Base-by-base conservation (phyloP, 352 stramenopile genomes). In the Peronosclerospora sorghi region DNA sequence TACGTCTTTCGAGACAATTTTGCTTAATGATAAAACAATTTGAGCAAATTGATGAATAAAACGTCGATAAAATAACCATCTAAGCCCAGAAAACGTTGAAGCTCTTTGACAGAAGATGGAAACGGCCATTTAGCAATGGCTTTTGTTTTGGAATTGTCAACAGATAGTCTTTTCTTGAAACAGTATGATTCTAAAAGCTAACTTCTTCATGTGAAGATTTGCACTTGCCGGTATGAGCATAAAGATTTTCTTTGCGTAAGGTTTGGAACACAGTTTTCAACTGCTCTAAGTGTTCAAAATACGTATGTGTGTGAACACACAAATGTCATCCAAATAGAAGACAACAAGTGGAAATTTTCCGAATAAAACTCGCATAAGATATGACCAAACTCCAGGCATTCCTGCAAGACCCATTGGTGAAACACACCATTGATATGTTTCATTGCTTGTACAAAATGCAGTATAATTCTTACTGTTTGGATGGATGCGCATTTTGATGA, bases 11-110 rank as follows among this genome's bases (percentile, higher is more conserved):
- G 41, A 41, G 12, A 46, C 5, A 13, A 37, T 23, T 12, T 15
- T 4, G 4, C 8, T 26, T 15, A 42, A 18, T 2, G 45, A 36
- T 1, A 13, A 4, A 2, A 41, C 8, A 12, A 46, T 15, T 1
- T 20, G 7, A n/a, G 45, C 37, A 41, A 42, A 52, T 8, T 14
- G 5, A 2, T 8, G 17, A 19, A 53, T 36, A 17, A 53, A 47
- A 2, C 43, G 30, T 6, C 29, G 37, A 38, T 47, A 42, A n/a
- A n/a, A n/a, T n/a, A n/a, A 17, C 42, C 42, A 5, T 28, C 45
- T 3, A 53, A 18, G 2, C 28, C 45, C 1, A 53, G 10, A 24
- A 42, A 53, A 10, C 37, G 23, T 17, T 32, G 30, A 8, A 53
- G 27, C 3, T 37, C 37, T 5, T 36, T 21, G 5, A 10, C 13